phyloP scores from a whole-genome alignment of 768 basidiomycete species.

The Xerocomellus dryophilus region DNA sequence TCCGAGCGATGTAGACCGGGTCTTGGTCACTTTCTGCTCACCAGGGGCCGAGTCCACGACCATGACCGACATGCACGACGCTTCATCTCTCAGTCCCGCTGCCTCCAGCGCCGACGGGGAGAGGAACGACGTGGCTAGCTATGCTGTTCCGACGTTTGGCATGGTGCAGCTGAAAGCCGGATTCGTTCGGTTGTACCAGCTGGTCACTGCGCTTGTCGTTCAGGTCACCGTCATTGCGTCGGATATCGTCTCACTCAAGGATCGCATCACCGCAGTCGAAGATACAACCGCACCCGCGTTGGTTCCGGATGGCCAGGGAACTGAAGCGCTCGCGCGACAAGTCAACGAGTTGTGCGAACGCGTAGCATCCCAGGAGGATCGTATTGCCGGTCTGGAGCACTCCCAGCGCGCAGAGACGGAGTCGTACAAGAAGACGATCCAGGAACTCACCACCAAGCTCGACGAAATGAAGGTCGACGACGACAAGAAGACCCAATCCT shows the following conservation, averaged over 20 bases:
- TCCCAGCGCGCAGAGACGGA: conserved; percentile 6
- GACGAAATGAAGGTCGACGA: not conserved
- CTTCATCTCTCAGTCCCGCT: not conserved
- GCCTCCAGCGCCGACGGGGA: not conserved
- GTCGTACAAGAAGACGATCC: conserved; percentile 1
- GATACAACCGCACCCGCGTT: not conserved
- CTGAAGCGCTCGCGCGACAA: conserved; percentile 5
- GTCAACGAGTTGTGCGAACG: conserved; percentile 7
- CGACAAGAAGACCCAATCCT: conserved; percentile 3
- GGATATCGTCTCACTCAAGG: conserved; percentile 16
- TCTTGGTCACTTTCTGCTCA: not conserved
- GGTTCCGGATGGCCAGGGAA: not conserved
- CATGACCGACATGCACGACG: not conserved
- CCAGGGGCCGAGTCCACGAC: not conserved
- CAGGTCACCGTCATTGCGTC: conserved; percentile 6
- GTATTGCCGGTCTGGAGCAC: conserved; percentile 6
- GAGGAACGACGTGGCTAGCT: not conserved
- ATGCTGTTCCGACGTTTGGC: not conserved
- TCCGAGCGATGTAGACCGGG: not conserved
- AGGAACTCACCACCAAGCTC: conserved; percentile 14
- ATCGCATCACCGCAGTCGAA: conserved; percentile 18
- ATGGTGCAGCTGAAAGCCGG: not conserved
- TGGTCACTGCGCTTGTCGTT: conserved; percentile 1
- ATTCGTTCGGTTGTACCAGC: conserved; percentile 7
- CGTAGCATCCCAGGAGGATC: conserved; percentile 13